Evolutionary conservation across 2,329 filamentous ascomycete genomes (phyloP).

Genomic region (Sphaceloma murrayae): DNA sequence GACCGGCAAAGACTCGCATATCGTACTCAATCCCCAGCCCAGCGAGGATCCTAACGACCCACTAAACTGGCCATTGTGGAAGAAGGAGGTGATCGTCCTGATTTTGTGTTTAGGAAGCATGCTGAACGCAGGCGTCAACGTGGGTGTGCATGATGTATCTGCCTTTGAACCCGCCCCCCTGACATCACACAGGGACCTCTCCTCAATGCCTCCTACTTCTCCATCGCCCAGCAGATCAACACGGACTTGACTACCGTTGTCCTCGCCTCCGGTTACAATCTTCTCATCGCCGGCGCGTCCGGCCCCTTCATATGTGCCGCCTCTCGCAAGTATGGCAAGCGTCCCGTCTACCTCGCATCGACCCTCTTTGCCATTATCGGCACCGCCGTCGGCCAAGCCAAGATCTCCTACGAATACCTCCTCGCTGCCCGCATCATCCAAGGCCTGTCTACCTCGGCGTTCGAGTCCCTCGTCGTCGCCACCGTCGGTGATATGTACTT

Average conservation of each 20-base stretch:
- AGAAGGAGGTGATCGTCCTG: constrained; percentile 29
- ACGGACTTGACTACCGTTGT: constrained; percentile 17
- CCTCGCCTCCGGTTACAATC: constrained; percentile 20
- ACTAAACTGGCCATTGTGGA: constrained; percentile 28
- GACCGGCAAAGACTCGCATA: constrained; percentile 19
- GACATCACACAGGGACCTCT: constrained; percentile 24
- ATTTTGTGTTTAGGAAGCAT: constrained; percentile 23
- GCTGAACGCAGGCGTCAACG: constrained; percentile 32
- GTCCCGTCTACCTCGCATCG: constrained; percentile 21
- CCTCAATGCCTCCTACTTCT: constrained; percentile 25
- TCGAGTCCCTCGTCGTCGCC: constrained; percentile 21
- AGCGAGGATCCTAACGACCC: constrained; percentile 29
- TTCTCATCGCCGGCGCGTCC: constrained; percentile 18
- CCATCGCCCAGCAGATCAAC: constrained; percentile 16
- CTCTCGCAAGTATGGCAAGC: constrained; percentile 22
- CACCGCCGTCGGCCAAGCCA: constrained; percentile 19
- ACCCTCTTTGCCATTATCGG: constrained; percentile 20
- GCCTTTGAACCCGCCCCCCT: background rate
- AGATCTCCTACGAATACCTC: constrained; percentile 20
- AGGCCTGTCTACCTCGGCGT: constrained; percentile 21
- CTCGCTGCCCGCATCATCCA: constrained; percentile 22
- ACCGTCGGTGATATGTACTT: constrained; percentile 24
- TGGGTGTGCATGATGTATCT: constrained; percentile 18
- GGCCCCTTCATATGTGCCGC: constrained; percentile 21
- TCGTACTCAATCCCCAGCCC: constrained; percentile 21